Evolutionary conservation across 169 alveolate species (phyloP), one percentile per base, ranked within the genome.

Genomic region (Plasmodium knowlesi): DNA sequence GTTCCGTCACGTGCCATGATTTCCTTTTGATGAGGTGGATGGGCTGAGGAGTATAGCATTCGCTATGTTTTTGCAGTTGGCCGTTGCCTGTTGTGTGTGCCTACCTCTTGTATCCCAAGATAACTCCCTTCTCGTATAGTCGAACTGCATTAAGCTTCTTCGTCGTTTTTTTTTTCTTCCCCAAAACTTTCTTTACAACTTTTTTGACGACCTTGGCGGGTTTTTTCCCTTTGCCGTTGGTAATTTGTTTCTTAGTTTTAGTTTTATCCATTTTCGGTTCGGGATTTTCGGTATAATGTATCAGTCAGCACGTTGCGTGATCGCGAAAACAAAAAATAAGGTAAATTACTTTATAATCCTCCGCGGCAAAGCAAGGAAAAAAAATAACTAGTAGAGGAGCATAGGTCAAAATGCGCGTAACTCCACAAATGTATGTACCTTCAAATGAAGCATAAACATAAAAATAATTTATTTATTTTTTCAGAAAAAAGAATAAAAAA

Each of bases 21-120:
- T 50, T 14, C 9, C 2, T 14, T 50, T 14, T 14, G 19, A 4
- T 14, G 9, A 14, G 61, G 61, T 16, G 61, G 61, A 50, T 50
- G 61, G 61, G 61, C 61, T 50, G 9, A 50, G 3, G 16, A 2
- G 22, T 12, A 67, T 16, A 0, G 39, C 39, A 28, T 28, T 86
- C 22, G n/a, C 14, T 43, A 32, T 67, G 39, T 22, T n/a, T 2
- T 25, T 12, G 67, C 74, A 10, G 50, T 46, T 70, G 30, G 6
- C 34, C 14, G 5, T 14, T 73, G n/a, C 72, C 54, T 12, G 25
- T 28, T 89, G 71, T 53, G 39, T 71, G 72, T n/a, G 53, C 92
- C 57, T 88, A 97, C 98, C 99, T 96, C 96, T 98, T 97, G 97
- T 97, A 97, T 30, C 99, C 99, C 94, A 97, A 96, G 92, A 97